Base-by-base conservation (phyloP, 176 grass and related monocot genomes). In the Aegilops bicornis region DNA sequence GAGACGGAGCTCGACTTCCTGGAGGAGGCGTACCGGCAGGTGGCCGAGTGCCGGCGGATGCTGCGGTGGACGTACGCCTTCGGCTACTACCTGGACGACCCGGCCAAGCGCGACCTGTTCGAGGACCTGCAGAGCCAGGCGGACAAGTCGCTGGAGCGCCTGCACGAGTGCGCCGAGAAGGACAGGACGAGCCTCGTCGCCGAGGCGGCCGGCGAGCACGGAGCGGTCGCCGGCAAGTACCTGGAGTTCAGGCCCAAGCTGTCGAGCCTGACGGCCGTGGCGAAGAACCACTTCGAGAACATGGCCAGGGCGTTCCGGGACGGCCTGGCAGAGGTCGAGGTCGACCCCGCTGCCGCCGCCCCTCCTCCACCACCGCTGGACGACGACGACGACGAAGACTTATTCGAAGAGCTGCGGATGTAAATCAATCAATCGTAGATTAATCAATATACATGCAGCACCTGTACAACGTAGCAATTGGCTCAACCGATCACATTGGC, bases 31-130 rank as follows among this genome's bases (percentile, higher is more conserved):
- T 86, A 66, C 62, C 13, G 47, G 64, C 84, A 79, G 84, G 77
- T 86, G 33, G 84, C 50, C n/a, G 84, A 86, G 47, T 58, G 84
- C 76, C 73, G 84, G 23, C 61, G 75, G 47, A 32, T 86, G 30
- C 76, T 86, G 3, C 76, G 73, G 3, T 86, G 82, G 82, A 42
- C 82, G 8, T 74, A 74, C 69, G 82, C 85, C 6, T 87, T 64
- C 56, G 78, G 56, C 3, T 87, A 37, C 66, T 81, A 64, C 68
- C 6, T 75, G 17, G 54, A 29, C 35, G 79, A 82, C 29, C 8
- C 64, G 25, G 59, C 32, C 13, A 63, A 74, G 50, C 68, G 20
- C 29, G 32, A 36, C 5, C 16, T 82, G 22, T 29, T 87, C 59
- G 22, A 54, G 39, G 20, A 23, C 30, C n/a, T 76, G 58, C 79